A percentile compares a stretch with the other conserved stretches of the same genome.
phyloP scores from a whole-genome alignment of 805 yeast species.

The Cyberlindnera mississippiensis region DNA sequence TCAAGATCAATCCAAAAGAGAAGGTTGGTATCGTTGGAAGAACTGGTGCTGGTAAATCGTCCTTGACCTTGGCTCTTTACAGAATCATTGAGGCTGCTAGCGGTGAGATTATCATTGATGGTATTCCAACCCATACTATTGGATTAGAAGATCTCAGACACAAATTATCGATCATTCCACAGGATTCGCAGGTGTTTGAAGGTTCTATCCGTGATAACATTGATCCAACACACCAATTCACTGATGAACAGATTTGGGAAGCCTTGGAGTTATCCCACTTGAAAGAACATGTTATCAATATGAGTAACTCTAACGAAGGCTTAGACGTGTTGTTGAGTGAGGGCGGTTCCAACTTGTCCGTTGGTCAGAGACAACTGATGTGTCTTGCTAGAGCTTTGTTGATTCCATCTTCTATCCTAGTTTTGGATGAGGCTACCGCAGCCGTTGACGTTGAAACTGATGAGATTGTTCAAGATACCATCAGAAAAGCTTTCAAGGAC shows the following conservation, averaged over 20 bases:
- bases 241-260: conserved; percentile 80
- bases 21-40: conserved; percentile 95
- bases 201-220: conserved; percentile 82
- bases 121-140: conserved; percentile 55
- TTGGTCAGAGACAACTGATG: conserved; percentile 77
- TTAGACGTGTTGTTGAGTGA: conserved; percentile 55
- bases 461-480: conserved; percentile 70
- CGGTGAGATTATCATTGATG: conserved; percentile 74
- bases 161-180: conserved; percentile 82
- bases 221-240: conserved; percentile 69
- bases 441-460: conserved; percentile 88
- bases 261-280: conserved; percentile 77
- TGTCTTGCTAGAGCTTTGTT: conserved; percentile 77
- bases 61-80: conserved; percentile 79
- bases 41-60: conserved; percentile 95
- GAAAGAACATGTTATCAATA: conserved; percentile 56
- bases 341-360: conserved; percentile 68
- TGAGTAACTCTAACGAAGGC: conserved; percentile 50
- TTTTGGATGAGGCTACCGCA: conserved; percentile 85
- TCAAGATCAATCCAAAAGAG: conserved; percentile 67
- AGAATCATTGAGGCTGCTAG: conserved; percentile 74
- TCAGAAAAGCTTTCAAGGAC: conserved; percentile 67
- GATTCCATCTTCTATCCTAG: conserved; percentile 57
- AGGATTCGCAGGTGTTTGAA: conserved; percentile 88
- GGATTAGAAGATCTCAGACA: conserved; percentile 79